Percentiles rank a stretch among this genome's conserved stretches.
Evolutionary conservation across 768 basidiomycete species (phyloP).

Genomic region (Pholiota conissans): DNA sequence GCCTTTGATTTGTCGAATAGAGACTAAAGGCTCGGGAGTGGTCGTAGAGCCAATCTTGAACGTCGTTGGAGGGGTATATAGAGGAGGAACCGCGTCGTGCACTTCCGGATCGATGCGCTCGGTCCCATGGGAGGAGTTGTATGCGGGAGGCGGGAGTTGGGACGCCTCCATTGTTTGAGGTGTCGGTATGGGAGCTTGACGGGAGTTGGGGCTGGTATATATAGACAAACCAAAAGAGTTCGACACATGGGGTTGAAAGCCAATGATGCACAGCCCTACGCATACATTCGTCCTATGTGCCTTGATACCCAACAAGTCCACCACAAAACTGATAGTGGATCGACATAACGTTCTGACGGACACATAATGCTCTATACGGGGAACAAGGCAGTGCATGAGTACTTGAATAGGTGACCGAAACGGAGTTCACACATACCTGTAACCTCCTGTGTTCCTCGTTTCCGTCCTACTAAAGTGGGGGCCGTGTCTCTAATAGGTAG

Average conservation of each 20-base stretch:
- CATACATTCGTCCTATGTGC: neutral
- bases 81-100: constrained; percentile 18
- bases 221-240: too few species aligned
- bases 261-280: neutral
- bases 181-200: too few species aligned
- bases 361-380: neutral
- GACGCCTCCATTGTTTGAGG: too few species aligned
- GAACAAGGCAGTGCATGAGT: neutral
- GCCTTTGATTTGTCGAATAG: constrained; percentile 28
- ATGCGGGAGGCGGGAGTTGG: constrained; percentile 12
- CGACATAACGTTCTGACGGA: neutral
- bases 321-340: neutral
- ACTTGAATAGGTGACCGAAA: neutral
- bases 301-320: neutral
- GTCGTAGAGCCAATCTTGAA: constrained; percentile 27
- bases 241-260: neutral
- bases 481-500: too few species aligned
- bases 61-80: constrained; percentile 28
- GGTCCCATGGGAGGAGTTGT: neutral
- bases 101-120: neutral
- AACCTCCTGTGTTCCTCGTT: neutral
- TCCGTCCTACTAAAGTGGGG: too few species aligned
- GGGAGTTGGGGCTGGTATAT: too few species aligned
- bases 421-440: neutral
- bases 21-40: constrained; percentile 28